A percentile compares a stretch with the other conserved stretches of the same genome.
These are phyloP conservation scores for Rubia balearica DNA, from an alignment of 305 asterid genomes.

Conservation along the genomic window DNA sequence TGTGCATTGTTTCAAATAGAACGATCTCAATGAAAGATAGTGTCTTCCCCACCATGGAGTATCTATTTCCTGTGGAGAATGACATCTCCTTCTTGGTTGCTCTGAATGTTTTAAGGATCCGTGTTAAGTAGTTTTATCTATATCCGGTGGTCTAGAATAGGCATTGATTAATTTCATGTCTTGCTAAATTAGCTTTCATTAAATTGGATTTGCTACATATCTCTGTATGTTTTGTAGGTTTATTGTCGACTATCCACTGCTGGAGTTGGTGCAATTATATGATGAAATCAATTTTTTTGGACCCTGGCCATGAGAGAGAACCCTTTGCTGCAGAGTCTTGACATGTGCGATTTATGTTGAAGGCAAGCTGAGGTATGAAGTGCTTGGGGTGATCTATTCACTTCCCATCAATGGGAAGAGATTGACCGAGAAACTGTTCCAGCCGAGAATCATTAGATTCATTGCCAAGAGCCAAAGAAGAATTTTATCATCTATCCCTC, in stretches of 20 bases:
- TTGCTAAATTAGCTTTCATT: background rate
- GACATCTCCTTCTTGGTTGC: background rate
- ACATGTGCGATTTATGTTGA: background rate
- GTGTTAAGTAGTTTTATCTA: background rate
- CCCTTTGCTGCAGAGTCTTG: constrained; percentile 6
- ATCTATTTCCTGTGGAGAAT: constrained; percentile 5
- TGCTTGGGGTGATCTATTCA: background rate
- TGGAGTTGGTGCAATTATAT: constrained; percentile 9
- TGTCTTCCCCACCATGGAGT: too few species aligned
- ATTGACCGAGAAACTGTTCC: background rate
- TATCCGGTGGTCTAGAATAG: background rate
- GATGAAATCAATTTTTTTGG: constrained; percentile 3
- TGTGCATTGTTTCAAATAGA: background rate
- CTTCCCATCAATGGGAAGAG: background rate
- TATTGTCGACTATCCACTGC: constrained; percentile 5
- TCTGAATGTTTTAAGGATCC: background rate
- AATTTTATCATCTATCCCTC: background rate
- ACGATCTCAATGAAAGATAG: background rate
- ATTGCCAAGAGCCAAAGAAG: background rate
- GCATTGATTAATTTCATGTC: background rate
- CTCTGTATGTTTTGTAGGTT: background rate
- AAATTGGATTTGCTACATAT: background rate
- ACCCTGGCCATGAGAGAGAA: background rate
- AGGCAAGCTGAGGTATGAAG: background rate
- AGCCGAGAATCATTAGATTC: background rate